Percentiles rank a stretch among this genome's conserved stretches.
phyloP scores from a whole-genome alignment of 2,329 filamentous ascomycete genomes.

The Fusarium irregulare region DNA sequence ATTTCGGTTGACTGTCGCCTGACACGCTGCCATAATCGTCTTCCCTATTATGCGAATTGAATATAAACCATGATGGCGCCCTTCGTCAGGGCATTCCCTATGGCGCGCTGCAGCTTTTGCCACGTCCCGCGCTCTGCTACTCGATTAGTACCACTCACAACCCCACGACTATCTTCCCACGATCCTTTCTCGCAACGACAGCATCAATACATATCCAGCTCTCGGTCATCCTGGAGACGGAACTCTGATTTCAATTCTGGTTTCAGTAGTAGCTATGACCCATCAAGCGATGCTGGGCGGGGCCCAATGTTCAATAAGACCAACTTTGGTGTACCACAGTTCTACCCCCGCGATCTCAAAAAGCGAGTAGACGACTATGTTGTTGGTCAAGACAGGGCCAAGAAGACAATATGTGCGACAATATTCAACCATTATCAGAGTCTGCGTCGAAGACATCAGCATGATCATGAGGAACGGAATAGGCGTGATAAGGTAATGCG shows the following conservation, averaged over 20 bases:
- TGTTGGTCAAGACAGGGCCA: conserved; percentile 92
- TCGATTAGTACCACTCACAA: conserved; percentile 6
- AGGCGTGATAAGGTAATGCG: conserved; percentile 73
- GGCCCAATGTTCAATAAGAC: conserved; percentile 70
- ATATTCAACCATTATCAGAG: conserved; percentile 98
- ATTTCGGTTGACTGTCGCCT: conserved; percentile 39
- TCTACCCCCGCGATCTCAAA: conserved; percentile 79
- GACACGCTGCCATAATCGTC: conserved; percentile 11
- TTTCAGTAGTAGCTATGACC: conserved; percentile 70
- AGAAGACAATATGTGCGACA: conserved; percentile 91
- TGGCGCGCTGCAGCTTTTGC: conserved; percentile 25
- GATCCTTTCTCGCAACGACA: conserved; percentile 29
- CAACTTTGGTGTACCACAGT: conserved; percentile 69
- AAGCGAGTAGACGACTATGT: conserved; percentile 95
- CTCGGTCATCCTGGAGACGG: conserved; percentile 52
- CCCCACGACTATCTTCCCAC: conserved; percentile 4
- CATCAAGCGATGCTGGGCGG: conserved; percentile 62
- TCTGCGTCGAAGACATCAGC: conserved; percentile 79
- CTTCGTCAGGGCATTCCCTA: conserved; percentile 42
- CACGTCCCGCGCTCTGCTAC: conserved; percentile 17
- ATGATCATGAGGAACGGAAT: conserved; percentile 74
- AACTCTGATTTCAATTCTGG: conserved; percentile 66
- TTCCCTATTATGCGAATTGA: conserved; percentile 40
- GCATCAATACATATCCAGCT: conserved; percentile 41
- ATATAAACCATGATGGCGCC: conserved; percentile 41